These are phyloP conservation scores for Porphyrellus sp. DNA, from an alignment of 1,284 basidiomycete genomes.

Conservation along the genomic window DNA sequence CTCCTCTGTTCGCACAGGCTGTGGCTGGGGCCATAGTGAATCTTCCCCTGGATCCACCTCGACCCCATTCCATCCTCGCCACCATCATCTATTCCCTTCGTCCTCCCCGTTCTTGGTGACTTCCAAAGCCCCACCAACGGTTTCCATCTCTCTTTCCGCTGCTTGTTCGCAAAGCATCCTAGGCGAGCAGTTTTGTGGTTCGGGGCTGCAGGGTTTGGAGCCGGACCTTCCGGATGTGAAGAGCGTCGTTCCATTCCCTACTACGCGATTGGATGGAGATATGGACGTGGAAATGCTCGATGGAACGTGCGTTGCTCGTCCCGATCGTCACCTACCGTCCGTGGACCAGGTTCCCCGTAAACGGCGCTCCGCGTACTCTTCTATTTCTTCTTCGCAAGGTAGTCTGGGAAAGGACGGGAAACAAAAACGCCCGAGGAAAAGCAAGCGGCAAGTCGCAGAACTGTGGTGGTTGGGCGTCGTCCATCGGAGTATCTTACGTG, in stretches of 20 bases:
- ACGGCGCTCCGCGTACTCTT: slow-evolving; percentile 33
- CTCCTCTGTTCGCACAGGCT: slow-evolving; percentile 19
- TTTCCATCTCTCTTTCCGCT: slow-evolving; percentile 32
- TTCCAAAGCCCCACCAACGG: slow-evolving; percentile 32
- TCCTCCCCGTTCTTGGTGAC: slow-evolving; percentile 22
- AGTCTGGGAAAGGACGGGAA: slow-evolving; percentile 14
- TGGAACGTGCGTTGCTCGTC: slow-evolving; percentile 17
- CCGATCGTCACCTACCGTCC: background rate
- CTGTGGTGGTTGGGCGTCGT: slow-evolving; percentile 41
- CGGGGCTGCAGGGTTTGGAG: slow-evolving; percentile 11
- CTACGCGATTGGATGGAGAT: slow-evolving; percentile 13
- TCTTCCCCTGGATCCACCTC: background rate
- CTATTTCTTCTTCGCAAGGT: slow-evolving; percentile 17
- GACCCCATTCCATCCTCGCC: slow-evolving; percentile 7
- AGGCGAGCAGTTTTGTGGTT: background rate
- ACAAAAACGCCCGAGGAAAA: slow-evolving; percentile 36
- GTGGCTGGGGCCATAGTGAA: slow-evolving; percentile 10
- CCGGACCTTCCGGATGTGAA: slow-evolving; percentile 31
- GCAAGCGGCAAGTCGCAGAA: slow-evolving; percentile 37
- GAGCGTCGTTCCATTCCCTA: slow-evolving; percentile 35
- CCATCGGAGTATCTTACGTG: slow-evolving; percentile 38
- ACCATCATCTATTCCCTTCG: slow-evolving; percentile 3
- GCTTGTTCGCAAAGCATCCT: slow-evolving; percentile 26
- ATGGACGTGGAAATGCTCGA: slow-evolving; percentile 34
- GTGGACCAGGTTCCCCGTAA: slow-evolving; percentile 24